Evolutionary conservation across 2,329 filamentous ascomycete species (phyloP).

Genomic region (Pseudocercospora eumusae): DNA sequence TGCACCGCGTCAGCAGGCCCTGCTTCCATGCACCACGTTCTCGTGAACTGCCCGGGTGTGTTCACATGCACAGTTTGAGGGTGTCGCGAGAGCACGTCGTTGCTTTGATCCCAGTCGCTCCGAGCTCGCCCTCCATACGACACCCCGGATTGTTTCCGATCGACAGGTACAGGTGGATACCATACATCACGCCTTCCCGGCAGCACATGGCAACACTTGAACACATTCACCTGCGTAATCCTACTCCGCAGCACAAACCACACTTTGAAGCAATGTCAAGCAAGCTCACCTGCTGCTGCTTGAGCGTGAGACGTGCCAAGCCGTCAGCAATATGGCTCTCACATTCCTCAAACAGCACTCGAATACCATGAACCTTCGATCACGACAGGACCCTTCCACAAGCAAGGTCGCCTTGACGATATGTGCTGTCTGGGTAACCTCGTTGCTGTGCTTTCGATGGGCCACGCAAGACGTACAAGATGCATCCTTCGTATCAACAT

Average conservation of each 20-base stretch:
- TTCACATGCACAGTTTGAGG: neutral
- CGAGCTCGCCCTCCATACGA: neutral
- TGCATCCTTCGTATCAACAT: conserved; percentile 11
- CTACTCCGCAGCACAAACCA: neutral
- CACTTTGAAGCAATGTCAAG: neutral
- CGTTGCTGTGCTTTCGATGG: conserved; percentile 12
- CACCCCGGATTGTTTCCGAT: neutral
- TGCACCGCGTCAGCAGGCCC: conserved; percentile 6
- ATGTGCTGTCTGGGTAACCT: conserved; percentile 8
- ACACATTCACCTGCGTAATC: conserved; percentile 6
- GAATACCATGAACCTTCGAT: neutral
- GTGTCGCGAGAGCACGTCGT: conserved; percentile 2
- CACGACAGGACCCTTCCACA: neutral
- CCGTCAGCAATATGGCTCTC: neutral
- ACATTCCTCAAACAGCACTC: neutral
- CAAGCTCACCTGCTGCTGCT: neutral
- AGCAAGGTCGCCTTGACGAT: conserved; percentile 12
- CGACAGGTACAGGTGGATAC: conserved; percentile 3
- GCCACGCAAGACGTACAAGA: conserved; percentile 19
- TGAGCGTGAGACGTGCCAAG: neutral
- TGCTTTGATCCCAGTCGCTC: neutral
- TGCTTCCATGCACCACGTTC: neutral
- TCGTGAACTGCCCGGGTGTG: neutral
- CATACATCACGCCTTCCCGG: conserved; percentile 19
- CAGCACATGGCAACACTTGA: conserved; percentile 15